A percentile compares a stretch with the other conserved stretches of the same genome.
Conservation (phyloP, 805 yeast species). For the Nakazawaea molendinolei region DNA sequence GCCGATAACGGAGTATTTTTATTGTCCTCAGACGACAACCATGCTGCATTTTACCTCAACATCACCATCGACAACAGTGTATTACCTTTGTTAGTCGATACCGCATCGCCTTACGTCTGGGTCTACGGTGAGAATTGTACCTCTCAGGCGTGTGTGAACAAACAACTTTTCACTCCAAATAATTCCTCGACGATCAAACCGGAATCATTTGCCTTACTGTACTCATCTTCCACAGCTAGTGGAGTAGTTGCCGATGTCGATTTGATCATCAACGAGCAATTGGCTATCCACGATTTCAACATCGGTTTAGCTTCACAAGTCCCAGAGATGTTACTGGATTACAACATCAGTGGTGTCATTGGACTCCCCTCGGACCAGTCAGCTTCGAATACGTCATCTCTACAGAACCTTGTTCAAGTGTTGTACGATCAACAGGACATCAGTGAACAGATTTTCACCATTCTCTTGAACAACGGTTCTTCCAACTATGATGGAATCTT, state of each 20-base stretch:
- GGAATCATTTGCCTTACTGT: slow-evolving; percentile 38
- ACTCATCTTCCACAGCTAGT: slow-evolving; percentile 46
- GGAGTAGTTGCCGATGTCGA: slow-evolving; percentile 40
- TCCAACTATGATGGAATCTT: slow-evolving; percentile 34
- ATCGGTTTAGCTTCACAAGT: slow-evolving; percentile 50
- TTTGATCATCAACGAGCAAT: slow-evolving; percentile 29
- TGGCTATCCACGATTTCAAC: slow-evolving; percentile 30
- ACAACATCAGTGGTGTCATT: slow-evolving; percentile 51
- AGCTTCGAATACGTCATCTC: slow-evolving; percentile 26
- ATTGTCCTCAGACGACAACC: slow-evolving; percentile 19
- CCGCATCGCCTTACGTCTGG: slow-evolving; percentile 64
- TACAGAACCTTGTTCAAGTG: slow-evolving; percentile 34
- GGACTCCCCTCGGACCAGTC: slow-evolving; percentile 54
- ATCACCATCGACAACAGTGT: slow-evolving; percentile 32
- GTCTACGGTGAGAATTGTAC: slow-evolving; percentile 47
- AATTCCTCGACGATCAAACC: slow-evolving; percentile 10
- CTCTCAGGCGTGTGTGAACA: slow-evolving; percentile 30
- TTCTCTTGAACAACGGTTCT: slow-evolving; percentile 32
- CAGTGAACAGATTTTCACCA: slow-evolving; percentile 34
- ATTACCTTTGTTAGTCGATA: slow-evolving; percentile 52
- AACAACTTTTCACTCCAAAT: slow-evolving; percentile 24
- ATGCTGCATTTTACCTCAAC: slow-evolving; percentile 32
- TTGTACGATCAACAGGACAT: slow-evolving; percentile 28
- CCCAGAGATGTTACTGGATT: slow-evolving; percentile 45
- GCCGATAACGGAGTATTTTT: slow-evolving; percentile 21